These are phyloP conservation scores for Aspergillus nomiae DNA, from an alignment of 2,329 filamentous ascomycete species.

Conservation along the genomic window DNA sequence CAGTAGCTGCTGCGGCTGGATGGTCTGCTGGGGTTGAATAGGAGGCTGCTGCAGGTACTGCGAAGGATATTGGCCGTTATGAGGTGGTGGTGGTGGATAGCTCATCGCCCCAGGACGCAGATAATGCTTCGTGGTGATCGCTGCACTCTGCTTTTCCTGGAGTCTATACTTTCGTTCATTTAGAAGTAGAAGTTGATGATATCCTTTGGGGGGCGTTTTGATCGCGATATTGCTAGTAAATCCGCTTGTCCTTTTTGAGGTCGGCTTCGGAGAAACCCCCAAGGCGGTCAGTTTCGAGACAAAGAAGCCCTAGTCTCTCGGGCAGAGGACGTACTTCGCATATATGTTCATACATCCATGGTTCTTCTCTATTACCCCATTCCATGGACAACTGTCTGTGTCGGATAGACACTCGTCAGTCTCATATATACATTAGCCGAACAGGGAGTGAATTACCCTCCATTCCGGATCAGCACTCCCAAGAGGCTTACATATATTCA, in stretches of 20 bases:
- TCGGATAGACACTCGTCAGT: no score
- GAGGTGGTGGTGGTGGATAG: constrained; percentile 44
- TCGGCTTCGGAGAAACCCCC: constrained; percentile 14
- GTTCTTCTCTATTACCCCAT: no score
- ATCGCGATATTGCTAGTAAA: not conserved
- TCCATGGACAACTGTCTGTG: no score
- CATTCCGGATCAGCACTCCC: no score
- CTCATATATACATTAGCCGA: no score
- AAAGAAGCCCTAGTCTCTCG: not conserved
- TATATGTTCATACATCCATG: no score
- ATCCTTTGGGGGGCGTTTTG: not conserved
- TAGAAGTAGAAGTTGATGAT: not conserved
- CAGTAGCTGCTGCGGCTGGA: constrained; percentile 36
- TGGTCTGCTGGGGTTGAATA: constrained; percentile 31
- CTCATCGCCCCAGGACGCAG: constrained; percentile 41
- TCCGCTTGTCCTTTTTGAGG: not conserved
- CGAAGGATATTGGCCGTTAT: constrained; percentile 42
- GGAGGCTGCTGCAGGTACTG: constrained; percentile 35
- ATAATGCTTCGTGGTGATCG: constrained; percentile 22
- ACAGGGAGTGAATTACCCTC: no score
- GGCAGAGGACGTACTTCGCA: no score
- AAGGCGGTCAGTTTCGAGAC: constrained; percentile 6
- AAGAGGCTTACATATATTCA: not conserved
- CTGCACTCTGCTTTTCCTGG: constrained; percentile 18
- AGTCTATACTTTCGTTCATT: constrained; percentile 4